Conservation (phyloP, 441 rosid species). For the Lepidium campestre region DNA sequence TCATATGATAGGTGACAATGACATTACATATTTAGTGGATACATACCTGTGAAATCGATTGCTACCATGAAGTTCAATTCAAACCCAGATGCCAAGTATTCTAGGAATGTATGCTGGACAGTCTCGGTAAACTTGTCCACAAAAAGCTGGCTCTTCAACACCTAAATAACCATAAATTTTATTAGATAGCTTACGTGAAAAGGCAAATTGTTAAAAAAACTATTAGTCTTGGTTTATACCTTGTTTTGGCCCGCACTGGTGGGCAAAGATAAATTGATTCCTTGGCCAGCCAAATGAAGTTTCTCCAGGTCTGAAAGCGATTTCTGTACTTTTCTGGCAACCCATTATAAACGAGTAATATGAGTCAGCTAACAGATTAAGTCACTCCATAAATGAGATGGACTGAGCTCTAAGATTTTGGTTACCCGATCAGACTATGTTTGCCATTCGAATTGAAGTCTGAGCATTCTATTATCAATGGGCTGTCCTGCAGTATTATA, state of each 20-base stretch:
- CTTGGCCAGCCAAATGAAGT: conserved; percentile 42
- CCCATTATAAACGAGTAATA: conserved; percentile 18
- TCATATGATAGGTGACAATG: neutral
- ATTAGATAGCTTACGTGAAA: conserved; percentile 4
- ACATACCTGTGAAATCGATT: conserved; percentile 87
- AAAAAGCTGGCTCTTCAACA: conserved; percentile 66
- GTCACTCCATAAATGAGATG: neutral
- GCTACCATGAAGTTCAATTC: conserved; percentile 96
- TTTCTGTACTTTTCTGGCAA: conserved; percentile 64
- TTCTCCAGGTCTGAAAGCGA: conserved; percentile 72
- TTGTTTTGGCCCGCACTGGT: conserved; percentile 44
- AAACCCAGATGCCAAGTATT: conserved; percentile 78
- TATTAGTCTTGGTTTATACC: conserved; percentile 33
- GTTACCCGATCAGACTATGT: conserved; percentile 86
- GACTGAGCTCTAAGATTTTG: conserved; percentile 24
- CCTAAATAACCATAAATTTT: conserved; percentile 30
- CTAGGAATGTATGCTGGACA: conserved; percentile 70
- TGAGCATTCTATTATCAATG: conserved; percentile 79
- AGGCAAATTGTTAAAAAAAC: conserved; percentile 3
- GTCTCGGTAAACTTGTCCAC: conserved; percentile 72
- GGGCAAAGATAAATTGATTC: conserved; percentile 49
- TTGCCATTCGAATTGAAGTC: conserved; percentile 82
- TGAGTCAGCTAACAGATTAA: conserved; percentile 17
- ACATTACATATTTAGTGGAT: neutral
- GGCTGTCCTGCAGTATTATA: conserved; percentile 59